Evolutionary conservation across 352 stramenopile genomes (phyloP), one percentile per base, ranked within the genome.

Genomic region (Phytophthora macrochlamydospora): DNA sequence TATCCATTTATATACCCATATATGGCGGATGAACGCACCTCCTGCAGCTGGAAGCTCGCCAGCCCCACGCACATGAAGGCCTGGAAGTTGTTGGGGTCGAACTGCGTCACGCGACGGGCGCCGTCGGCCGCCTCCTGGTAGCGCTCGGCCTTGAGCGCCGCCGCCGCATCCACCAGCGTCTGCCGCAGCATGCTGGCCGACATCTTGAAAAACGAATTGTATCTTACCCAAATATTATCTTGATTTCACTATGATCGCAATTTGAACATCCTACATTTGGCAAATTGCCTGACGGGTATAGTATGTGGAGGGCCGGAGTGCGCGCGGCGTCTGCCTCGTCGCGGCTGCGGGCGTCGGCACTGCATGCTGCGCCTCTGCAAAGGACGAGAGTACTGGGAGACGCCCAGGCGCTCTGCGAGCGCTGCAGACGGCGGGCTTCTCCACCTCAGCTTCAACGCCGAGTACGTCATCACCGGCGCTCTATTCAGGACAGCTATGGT

Each of bases 81-180:
- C 60, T 93, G 83, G 48, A 94, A 95, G 69, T 90, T 95, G 72
- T 75, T 88, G 28, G 81, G 69, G 51, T 91, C 85, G 33, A 95
- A 85, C 71, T 95, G 85, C 51, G 84, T 76, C 45, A 94, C 87
- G 52, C 83, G 80, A 1, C 85, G 78, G n/a, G 73, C 81, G 0
- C 78, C 56, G 28, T 92, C 81, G 32, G 91, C 71, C 38, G 89
- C 89, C 50, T 92, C 71, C 24, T 94, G 75, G 71, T 87, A 96
- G 61, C 86, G 81, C 50, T 89, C 70, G 13, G 90, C 75, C 59
- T 92, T 90, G 35, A 96, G 79, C 49, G 80, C 80, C 37, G 71
- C 73, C 51, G 74, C 78, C 0, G 85, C 89, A 45, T 96, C 81
- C 74, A 89, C 74, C 63, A 96, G 79, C 86, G 92, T 92, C 70